Evolutionary conservation across 208 protist genomes (phyloP).

Genomic region (Wallacemonas sp.): DNA sequence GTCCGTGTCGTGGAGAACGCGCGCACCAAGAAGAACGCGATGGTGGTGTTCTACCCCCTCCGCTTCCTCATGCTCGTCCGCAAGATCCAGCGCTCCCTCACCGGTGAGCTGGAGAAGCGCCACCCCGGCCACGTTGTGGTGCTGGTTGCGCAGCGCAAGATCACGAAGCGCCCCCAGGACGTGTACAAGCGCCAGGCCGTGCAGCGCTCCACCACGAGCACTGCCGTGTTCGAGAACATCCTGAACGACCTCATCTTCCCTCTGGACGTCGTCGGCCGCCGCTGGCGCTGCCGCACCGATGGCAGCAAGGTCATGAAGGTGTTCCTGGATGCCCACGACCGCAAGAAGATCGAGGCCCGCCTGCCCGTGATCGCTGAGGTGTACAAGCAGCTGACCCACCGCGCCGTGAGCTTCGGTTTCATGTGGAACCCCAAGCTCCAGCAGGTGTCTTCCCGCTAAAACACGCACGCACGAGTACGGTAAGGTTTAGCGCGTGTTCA

Average conservation of each 20-base stretch:
- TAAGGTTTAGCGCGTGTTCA: not conserved
- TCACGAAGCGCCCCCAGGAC: constrained; percentile 89
- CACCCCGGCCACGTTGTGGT: constrained; percentile 96
- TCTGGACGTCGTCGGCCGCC: constrained; percentile 97
- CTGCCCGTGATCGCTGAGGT: constrained; percentile 95
- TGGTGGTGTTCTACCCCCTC: constrained; percentile 98
- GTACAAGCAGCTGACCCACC: constrained; percentile 98
- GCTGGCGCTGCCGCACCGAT: constrained; percentile 94
- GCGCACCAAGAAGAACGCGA: constrained; percentile 75
- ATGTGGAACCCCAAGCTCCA: constrained; percentile 78
- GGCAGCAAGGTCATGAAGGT: constrained; percentile 97
- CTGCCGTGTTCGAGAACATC: constrained; percentile 98
- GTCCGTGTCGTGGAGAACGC: constrained; percentile 89
- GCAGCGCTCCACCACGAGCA: constrained; percentile 95
- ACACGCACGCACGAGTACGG: not conserved
- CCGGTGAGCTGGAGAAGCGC: constrained; percentile 99
- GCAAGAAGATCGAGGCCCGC: constrained; percentile 92
- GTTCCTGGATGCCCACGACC: constrained; percentile 88
- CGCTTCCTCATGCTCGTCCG: constrained; percentile 96
- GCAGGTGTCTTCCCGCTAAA: constrained; percentile 61
- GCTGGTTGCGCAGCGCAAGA: constrained; percentile 95
- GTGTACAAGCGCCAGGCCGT: constrained; percentile 92
- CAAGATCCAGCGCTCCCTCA: constrained; percentile 95
- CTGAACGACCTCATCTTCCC: constrained; percentile 98
- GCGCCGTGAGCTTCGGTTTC: constrained; percentile 94